Conservation (phyloP, 441 rosid species). For the Sinapis alba region DNA sequence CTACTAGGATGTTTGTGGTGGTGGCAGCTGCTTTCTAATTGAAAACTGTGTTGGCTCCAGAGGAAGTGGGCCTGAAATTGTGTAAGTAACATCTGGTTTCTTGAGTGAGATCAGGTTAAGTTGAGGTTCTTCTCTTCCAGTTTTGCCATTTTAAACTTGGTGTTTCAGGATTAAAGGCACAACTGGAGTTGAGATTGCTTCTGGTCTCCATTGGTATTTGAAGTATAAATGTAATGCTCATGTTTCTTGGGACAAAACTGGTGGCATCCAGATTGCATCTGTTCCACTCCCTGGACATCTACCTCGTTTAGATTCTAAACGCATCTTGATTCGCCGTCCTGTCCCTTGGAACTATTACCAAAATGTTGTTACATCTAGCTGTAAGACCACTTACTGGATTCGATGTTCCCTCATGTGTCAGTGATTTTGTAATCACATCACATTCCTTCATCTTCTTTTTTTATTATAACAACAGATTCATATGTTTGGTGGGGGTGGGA, state of each 20-base stretch:
- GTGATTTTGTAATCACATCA: background rate
- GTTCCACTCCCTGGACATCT: slow-evolving; percentile 78
- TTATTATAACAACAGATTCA: slow-evolving; percentile 60
- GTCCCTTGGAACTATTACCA: slow-evolving; percentile 99
- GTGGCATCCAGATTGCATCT: slow-evolving; percentile 81
- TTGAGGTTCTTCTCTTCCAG: background rate
- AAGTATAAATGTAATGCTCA: slow-evolving; percentile 91
- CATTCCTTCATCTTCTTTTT: no score
- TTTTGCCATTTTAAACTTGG: background rate
- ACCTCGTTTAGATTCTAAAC: slow-evolving; percentile 66
- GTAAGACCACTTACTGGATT: slow-evolving; percentile 53
- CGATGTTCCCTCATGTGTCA: background rate
- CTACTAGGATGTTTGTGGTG: slow-evolving; percentile 88
- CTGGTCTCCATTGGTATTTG: slow-evolving; percentile 96
- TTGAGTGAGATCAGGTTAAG: background rate
- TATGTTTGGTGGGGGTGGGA: slow-evolving; percentile 98
- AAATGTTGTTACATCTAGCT: slow-evolving; percentile 95
- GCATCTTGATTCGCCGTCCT: slow-evolving; percentile 78
- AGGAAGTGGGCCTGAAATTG: slow-evolving; percentile 66
- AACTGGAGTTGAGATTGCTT: slow-evolving; percentile 84
- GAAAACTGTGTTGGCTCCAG: slow-evolving; percentile 46
- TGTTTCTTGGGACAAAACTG: slow-evolving; percentile 98
- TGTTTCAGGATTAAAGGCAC: slow-evolving; percentile 75
- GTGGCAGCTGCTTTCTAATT: slow-evolving; percentile 72
- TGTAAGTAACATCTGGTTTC: slow-evolving; percentile 49